Evolutionary conservation across 768 basidiomycete genomes (phyloP).

Genomic region (Leccinum sublutescens): DNA sequence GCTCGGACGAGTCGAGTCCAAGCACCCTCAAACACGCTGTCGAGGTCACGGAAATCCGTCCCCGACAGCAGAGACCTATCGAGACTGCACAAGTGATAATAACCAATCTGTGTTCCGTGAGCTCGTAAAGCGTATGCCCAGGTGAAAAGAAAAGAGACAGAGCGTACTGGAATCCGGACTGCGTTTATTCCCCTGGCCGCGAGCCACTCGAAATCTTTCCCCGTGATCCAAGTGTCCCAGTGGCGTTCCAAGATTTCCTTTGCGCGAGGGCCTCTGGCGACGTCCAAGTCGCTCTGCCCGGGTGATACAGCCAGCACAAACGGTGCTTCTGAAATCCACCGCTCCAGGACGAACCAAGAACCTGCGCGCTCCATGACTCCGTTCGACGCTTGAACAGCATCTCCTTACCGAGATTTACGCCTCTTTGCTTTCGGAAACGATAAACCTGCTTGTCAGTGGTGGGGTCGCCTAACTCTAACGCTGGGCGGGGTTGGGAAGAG

Average conservation of each 20-base stretch:
- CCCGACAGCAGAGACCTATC: conserved; percentile 56
- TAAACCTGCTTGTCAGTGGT: conserved; percentile 34
- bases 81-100: conserved; percentile 63
- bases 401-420: conserved; percentile 72
- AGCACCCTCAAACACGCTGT: conserved; percentile 55
- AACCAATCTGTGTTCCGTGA: conserved; percentile 54
- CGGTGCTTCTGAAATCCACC: conserved; percentile 66
- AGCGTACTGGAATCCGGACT: conserved; percentile 61
- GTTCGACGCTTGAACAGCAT: conserved; percentile 1
- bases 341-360: conserved; percentile 77
- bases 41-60: conserved; percentile 62
- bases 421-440: conserved; percentile 69
- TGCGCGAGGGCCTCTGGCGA: conserved; percentile 52
- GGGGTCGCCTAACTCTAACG: conserved; percentile 8
- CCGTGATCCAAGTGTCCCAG: conserved; percentile 56
- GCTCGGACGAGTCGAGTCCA: conserved; percentile 64
- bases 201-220: conserved; percentile 56
- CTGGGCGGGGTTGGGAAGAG: conserved; percentile 1
- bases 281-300: conserved; percentile 66
- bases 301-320: conserved; percentile 53
- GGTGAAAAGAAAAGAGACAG: conserved; percentile 34
- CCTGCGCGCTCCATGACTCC: conserved; percentile 39
- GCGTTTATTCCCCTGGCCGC: conserved; percentile 53
- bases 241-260: conserved; percentile 44
- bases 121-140: not conserved